Evolutionary conservation across 192 early-diverging fungal species (phyloP).

Genomic region (Coemansia sp.): DNA sequence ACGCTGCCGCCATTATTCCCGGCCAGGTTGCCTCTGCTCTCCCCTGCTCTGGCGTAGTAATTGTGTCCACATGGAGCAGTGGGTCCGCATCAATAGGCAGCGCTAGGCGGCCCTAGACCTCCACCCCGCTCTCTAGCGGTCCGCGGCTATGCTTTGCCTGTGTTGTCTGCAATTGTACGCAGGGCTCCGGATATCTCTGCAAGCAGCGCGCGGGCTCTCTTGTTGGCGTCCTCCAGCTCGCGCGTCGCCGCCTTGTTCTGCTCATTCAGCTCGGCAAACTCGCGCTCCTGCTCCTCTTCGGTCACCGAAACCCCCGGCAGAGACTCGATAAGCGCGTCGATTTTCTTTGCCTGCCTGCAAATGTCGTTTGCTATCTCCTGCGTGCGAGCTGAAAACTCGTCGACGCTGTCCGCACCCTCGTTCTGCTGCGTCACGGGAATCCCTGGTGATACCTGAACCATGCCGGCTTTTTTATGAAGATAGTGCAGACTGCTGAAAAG

Average conservation of each 20-base stretch:
- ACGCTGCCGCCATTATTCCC: too few species aligned
- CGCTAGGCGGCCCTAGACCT: too few species aligned
- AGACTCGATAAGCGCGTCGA: constrained; percentile 41
- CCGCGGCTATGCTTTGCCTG: constrained; percentile 14
- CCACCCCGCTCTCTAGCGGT: too few species aligned
- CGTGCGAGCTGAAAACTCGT: constrained; percentile 29
- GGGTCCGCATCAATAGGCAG: too few species aligned
- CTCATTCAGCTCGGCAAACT: constrained; percentile 30
- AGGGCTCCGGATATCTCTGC: constrained; percentile 15
- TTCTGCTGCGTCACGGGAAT: constrained; percentile 46
- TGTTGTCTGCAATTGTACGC: constrained; percentile 32
- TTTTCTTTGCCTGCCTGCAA: constrained; percentile 45
- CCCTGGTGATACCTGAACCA: constrained; percentile 32
- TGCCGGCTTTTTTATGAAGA: constrained; percentile 47
- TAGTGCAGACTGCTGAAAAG: constrained; percentile 49
- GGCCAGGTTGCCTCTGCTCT: too few species aligned
- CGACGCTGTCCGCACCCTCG: constrained; percentile 20
- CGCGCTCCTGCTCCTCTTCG: constrained; percentile 24
- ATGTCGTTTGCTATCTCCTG: constrained; percentile 49
- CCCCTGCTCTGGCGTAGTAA: too few species aligned
- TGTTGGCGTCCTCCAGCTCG: constrained; percentile 31
- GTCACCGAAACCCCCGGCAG: constrained; percentile 31
- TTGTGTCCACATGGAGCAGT: too few species aligned
- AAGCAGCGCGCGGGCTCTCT: constrained; percentile 27
- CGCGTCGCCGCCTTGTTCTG: constrained; percentile 30